Percentiles rank a stretch among this genome's conserved stretches.
These are phyloP conservation scores for Eimeria tenella DNA, from an alignment of 169 alveolate genomes.

Conservation along the genomic window DNA sequence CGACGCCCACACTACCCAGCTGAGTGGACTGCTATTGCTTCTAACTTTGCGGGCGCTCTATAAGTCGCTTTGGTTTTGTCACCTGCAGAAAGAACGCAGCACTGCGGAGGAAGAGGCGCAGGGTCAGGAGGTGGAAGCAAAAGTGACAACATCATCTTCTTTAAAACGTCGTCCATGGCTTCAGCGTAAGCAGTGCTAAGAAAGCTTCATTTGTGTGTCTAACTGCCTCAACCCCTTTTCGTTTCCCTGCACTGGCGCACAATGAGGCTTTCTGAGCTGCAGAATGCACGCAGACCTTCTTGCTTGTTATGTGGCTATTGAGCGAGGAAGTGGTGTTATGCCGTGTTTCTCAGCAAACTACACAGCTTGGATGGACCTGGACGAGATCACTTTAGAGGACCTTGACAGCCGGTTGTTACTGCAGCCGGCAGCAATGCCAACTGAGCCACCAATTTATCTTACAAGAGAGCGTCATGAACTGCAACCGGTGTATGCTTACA, in stretches of 20 bases:
- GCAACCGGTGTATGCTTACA: slow-evolving; percentile 63
- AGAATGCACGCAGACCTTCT: not conserved
- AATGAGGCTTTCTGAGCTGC: not conserved
- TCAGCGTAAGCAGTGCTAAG: slow-evolving; percentile 21
- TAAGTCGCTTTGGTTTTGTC: not conserved
- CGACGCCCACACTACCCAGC: no score
- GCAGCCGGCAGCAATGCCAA: slow-evolving; percentile 69
- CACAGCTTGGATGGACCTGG: slow-evolving; percentile 71
- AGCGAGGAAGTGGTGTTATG: not conserved
- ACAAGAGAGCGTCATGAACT: slow-evolving; percentile 60
- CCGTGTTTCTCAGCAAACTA: slow-evolving; percentile 60
- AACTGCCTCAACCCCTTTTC: no score
- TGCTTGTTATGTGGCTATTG: not conserved
- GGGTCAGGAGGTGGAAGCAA: not conserved
- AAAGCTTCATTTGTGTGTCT: not conserved
- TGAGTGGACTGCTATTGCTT: no score
- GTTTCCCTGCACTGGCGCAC: not conserved
- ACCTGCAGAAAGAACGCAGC: slow-evolving; percentile 34
- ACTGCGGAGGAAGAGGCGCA: slow-evolving; percentile 1
- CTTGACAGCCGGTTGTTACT: slow-evolving; percentile 46
- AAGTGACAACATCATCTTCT: not conserved
- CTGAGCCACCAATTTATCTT: slow-evolving; percentile 53
- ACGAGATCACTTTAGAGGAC: slow-evolving; percentile 71
- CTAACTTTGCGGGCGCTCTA: not conserved
- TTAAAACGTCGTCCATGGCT: slow-evolving; percentile 52